A percentile compares a stretch with the other conserved stretches of the same genome.
Evolutionary conservation across 495 filamentous ascomycete species (phyloP).

Genomic region (Aspergillus sclerotiicarbonarius): DNA sequence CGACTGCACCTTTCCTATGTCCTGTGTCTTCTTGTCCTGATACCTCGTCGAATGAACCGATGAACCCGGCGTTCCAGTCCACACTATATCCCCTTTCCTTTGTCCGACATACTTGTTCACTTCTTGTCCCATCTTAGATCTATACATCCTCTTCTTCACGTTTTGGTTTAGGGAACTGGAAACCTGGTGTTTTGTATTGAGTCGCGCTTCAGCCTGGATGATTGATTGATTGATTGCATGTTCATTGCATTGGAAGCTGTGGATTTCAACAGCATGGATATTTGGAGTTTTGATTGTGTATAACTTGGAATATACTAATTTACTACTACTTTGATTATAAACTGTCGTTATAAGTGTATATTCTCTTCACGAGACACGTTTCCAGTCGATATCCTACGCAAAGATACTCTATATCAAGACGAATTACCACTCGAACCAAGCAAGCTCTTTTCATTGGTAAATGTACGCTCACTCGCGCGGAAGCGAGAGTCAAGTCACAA

Average conservation of each 20-base stretch:
- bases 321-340: neutral
- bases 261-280: neutral
- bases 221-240: conserved; percentile 6
- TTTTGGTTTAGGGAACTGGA: neutral
- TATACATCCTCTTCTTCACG: conserved; percentile 10
- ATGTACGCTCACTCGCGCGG: neutral
- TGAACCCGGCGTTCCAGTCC: conserved; percentile 16
- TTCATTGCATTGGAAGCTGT: neutral
- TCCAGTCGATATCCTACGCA: too few species aligned
- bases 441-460: neutral
- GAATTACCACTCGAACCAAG: neutral
- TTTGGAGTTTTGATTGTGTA: conserved; percentile 11
- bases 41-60: conserved; percentile 10
- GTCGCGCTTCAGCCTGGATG: conserved; percentile 2
- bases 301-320: conserved; percentile 20
- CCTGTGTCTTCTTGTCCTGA: neutral
- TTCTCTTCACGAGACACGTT: neutral
- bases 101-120: conserved; percentile 7
- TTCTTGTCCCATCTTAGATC: conserved; percentile 18
- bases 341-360: neutral
- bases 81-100: conserved; percentile 7
- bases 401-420: neutral
- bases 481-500: neutral
- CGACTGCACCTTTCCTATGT: neutral
- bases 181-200: neutral